Evolutionary conservation across 2,329 filamentous ascomycete species (phyloP), one percentile per base, ranked within the genome.

Genomic region (Lecanicillium sp.): DNA sequence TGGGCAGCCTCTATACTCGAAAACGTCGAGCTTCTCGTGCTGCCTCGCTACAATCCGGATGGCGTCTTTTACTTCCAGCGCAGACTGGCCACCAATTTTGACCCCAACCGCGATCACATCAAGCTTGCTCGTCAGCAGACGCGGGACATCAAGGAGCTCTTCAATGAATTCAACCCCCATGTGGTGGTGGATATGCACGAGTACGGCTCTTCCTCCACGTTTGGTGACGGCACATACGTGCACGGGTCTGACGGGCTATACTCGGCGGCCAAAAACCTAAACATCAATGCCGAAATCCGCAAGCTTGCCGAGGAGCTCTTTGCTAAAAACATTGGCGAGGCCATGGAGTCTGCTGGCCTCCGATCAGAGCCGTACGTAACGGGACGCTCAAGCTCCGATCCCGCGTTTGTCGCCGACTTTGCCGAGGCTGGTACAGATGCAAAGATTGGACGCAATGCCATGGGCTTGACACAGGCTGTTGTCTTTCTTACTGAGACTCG

Each of bases 1-100:
- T 59, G 57, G 57, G 55, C 57, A 0, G 27, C 43, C 0, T 49
- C 46, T 3, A 29, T 59, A 0, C 51, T 59, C 1, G 42, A 50
- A 13, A 49, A 54, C 3, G 41, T 54, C 1, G 57, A 59, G 5
- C 49, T 59, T 1, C 34, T 59, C 10, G 32, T 59, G 11, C 29
- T 59, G 5, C 57, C 55, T 0, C 48, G 57, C 0, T 59, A 59
- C 17, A 59, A 59, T 20, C 54, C 56, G 1, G 57, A 59, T n/a
- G 57, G 57, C 2, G 52, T 57, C 3, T 53, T 47, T 17, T 59
- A 59, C 40, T 59, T 59, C 41, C 57, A 59, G 44, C 51, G 57
- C 2, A 44, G 39, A 0, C 37, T 59, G 1, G 49, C 57, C 0
- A 50, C 51, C 1, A 54, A 50, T 31, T 54, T 50, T 8, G 57